These are phyloP conservation scores for Daphne laureola DNA, from an alignment of 441 rosid species.

Conservation along the genomic window DNA sequence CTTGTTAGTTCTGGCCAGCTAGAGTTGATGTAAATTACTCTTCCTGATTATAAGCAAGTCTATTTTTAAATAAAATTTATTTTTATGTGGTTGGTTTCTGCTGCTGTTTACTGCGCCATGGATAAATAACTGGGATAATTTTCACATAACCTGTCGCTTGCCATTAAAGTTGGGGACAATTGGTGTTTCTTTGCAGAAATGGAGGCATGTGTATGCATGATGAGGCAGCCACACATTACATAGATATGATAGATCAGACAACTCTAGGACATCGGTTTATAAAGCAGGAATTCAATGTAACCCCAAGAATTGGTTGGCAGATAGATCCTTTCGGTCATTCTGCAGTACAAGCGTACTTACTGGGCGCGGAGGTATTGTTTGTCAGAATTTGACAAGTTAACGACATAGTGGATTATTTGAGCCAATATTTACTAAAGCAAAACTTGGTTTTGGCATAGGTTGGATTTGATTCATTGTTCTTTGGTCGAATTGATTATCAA, in stretches of 20 bases:
- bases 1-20: conserved; percentile 41
- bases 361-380: conserved; percentile 42
- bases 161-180: conserved; percentile 7
- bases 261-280: conserved; percentile 48
- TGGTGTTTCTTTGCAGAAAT: conserved; percentile 32
- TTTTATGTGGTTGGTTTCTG: too few relatives aligned
- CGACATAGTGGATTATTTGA: not conserved
- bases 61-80: too few relatives aligned
- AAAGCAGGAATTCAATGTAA: conserved; percentile 33
- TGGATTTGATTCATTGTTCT: conserved; percentile 50
- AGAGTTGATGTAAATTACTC: conserved; percentile 33
- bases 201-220: conserved; percentile 56
- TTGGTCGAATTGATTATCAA: conserved; percentile 45
- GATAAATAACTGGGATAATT: not conserved
- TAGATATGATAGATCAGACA: conserved; percentile 56
- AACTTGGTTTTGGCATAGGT: conserved; percentile 22
- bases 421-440: conserved; percentile 8
- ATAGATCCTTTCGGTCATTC: conserved; percentile 59
- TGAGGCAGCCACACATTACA: conserved; percentile 40
- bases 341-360: conserved; percentile 48
- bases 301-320: conserved; percentile 60
- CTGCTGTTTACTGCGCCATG: not conserved
- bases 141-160: conserved; percentile 3
- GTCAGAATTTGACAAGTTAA: not conserved
- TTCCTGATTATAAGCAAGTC: too few relatives aligned